Percentiles rank a stretch among this genome's conserved stretches.
phyloP scores from a whole-genome alignment of 257 asterid genomes.

The Petunia secreta region DNA sequence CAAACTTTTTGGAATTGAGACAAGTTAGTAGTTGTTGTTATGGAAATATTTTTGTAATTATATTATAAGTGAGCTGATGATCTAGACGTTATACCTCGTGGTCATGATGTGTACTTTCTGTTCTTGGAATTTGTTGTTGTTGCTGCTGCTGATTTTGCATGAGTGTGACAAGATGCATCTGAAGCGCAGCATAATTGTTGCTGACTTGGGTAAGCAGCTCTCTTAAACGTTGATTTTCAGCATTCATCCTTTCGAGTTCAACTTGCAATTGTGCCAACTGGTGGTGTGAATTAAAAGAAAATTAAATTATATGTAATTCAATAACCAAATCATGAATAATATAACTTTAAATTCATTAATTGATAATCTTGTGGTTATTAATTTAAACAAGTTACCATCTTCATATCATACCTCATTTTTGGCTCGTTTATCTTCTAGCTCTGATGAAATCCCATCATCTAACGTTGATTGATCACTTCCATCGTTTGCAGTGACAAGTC shows the following conservation, averaged over 20 bases:
- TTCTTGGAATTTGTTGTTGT: slow-evolving; percentile 30
- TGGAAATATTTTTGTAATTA: neutral
- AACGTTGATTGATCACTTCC: slow-evolving; percentile 88
- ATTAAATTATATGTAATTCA: neutral
- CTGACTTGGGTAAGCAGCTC: slow-evolving; percentile 75
- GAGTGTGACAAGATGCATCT: slow-evolving; percentile 58
- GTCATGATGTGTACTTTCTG: slow-evolving; percentile 28
- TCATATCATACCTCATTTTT: slow-evolving; percentile 58
- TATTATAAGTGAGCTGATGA: neutral
- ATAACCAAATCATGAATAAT: neutral
- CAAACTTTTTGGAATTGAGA: neutral
- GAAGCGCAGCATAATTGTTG: slow-evolving; percentile 60
- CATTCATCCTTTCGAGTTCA: slow-evolving; percentile 64
- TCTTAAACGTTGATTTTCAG: slow-evolving; percentile 70
- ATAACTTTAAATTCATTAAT: neutral
- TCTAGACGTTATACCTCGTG: slow-evolving; percentile 31
- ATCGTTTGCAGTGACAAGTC: slow-evolving; percentile 70
- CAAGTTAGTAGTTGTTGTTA: too few relatives aligned
- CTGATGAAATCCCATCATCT: slow-evolving; percentile 66
- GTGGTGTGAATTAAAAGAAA: neutral
- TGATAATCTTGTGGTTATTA: neutral
- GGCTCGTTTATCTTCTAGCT: slow-evolving; percentile 52
- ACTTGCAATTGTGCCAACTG: slow-evolving; percentile 66
- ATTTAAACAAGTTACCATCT: neutral
- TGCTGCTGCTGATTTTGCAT: slow-evolving; percentile 50